Evolutionary conservation across 2,329 filamentous ascomycete species (phyloP), one percentile per base, ranked within the genome.

Genomic region (Apiospora marii): DNA sequence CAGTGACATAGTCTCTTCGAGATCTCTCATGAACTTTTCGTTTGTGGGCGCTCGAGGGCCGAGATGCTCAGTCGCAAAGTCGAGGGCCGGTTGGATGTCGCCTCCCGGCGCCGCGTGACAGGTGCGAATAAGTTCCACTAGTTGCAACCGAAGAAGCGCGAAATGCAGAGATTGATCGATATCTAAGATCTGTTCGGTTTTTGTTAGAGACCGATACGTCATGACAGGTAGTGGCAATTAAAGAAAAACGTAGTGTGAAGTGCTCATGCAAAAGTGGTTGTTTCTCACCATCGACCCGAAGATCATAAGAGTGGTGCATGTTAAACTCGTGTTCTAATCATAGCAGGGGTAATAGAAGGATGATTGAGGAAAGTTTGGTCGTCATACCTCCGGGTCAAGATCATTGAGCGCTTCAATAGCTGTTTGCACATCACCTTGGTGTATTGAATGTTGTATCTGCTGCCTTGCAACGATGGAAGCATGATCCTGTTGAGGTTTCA

Each of bases 231-330:
- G 24, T 14, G 8, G n/a, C 12, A 24, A 19, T 13, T 34, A 12
- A 51, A 69, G 22, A 64, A 37, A 19, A 67, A 37, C 14, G 37
- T 30, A 10, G 72, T 22, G 5, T 22, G 5, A 67, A 58, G 74
- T 78, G 88, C 87, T 97, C 94, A 96, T 95, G 92, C 75, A 83
- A 84, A 85, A 85, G 88, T 91, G 89, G 89, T 90, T 90, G 87
- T 92, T 91, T 91, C 89, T 98, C 96, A 97, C 97, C 96, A 96
- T 90, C 85, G 90, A 92, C 91, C 90, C 87, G 87, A 90, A 91
- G 91, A 89, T 88, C 88, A 90, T 98, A 96, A 94, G 96, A 95
- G 96, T 99, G 96, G 96, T 99, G 96, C 96, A 99, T 99, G 96
- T 82, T 88, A 97, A 91, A 95, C 93, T 88, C 89, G 86, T 82